Conservation (phyloP, 805 yeast genomes). For the Wickerhamiella lipophila region DNA sequence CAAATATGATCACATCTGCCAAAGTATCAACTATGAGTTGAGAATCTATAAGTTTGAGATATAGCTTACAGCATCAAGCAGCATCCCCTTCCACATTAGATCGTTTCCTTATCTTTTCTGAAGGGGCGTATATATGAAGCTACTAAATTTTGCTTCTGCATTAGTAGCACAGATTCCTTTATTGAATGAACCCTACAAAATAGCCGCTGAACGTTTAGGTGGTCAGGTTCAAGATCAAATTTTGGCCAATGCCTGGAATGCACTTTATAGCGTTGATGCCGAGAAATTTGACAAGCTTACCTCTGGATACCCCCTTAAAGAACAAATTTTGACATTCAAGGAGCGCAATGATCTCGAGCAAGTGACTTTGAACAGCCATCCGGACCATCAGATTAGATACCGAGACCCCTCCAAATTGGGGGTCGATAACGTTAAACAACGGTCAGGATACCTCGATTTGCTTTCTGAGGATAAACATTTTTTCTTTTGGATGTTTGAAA, state of each 20-base stretch:
- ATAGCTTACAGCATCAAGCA: no score
- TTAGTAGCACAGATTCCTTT: slow-evolving; percentile 6
- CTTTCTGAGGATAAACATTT: slow-evolving; percentile 82
- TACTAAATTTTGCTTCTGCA: background rate
- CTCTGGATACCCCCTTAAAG: background rate
- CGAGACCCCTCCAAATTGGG: slow-evolving; percentile 56
- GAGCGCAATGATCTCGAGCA: background rate
- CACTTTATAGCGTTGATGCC: background rate
- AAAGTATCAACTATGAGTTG: no score
- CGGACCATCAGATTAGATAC: slow-evolving; percentile 45
- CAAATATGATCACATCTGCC: no score
- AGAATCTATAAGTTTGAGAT: no score
- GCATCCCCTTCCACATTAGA: no score
- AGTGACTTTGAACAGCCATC: slow-evolving; percentile 13
- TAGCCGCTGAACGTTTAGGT: slow-evolving; percentile 1
- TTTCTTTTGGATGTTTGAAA: slow-evolving; percentile 86
- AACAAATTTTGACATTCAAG: background rate
- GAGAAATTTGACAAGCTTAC: background rate
- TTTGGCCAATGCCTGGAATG: slow-evolving; percentile 9
- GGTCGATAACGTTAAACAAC: slow-evolving; percentile 68
- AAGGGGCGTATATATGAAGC: no score
- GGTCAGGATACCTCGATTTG: slow-evolving; percentile 63
- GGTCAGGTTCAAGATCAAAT: background rate
- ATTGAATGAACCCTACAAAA: background rate
- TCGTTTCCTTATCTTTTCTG: no score